Conservation (phyloP, 345 rosid genomes). For the Arabidopsis arenosa region DNA sequence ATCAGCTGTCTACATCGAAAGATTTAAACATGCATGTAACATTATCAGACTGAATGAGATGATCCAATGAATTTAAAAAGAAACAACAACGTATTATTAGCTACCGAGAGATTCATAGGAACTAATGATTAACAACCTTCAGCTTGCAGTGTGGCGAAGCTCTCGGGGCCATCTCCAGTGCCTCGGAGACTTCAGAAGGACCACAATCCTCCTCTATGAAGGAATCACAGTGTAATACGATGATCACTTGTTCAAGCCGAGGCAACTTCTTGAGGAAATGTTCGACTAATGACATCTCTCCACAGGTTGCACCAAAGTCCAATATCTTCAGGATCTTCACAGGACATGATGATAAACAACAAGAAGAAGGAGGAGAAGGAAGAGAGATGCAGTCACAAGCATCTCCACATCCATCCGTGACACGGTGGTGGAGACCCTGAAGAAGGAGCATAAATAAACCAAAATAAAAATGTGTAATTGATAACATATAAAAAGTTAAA, state of each 20-base stretch:
- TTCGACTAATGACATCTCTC: constrained; percentile 28
- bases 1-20: no score
- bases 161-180: constrained; percentile 14
- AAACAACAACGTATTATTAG: background rate
- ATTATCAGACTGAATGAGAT: no score
- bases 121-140: background rate
- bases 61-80: background rate
- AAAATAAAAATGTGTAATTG: background rate
- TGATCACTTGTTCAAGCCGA: constrained; percentile 8
- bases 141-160: constrained; percentile 27
- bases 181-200: constrained; percentile 5
- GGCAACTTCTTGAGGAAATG: constrained; percentile 17
- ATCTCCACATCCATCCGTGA: constrained; percentile 27
- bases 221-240: background rate
- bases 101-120: background rate
- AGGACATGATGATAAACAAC: constrained; percentile 12
- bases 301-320: constrained; percentile 34
- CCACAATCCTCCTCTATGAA: background rate
- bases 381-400: constrained; percentile 20
- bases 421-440: constrained; percentile 19
- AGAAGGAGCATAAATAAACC: background rate
- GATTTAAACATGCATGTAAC: no score
- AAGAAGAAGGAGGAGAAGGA: background rate
- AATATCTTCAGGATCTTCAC: constrained; percentile 28
- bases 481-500: background rate